Base-by-base conservation (phyloP, 2,329 filamentous ascomycete species). In the Ascochyta pisi region DNA sequence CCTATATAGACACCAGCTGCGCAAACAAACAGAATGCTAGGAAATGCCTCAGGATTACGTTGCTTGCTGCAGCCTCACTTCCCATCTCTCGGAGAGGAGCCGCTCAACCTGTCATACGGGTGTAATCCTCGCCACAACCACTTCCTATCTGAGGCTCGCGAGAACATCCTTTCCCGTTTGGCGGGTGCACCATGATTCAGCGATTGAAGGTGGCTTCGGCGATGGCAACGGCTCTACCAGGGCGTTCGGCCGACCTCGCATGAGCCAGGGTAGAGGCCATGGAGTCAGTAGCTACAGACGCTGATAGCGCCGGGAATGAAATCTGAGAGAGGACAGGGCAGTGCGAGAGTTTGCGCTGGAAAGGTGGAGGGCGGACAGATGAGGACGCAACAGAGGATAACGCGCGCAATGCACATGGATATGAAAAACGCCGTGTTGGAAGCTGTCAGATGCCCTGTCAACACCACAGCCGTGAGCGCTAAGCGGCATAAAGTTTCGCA, bases 371-470 rank as follows among this genome's bases (percentile, higher is more conserved):
- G 38, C 43, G 47, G 47, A 29, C 46, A 50, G 49, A 57, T 61
- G 54, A 54, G 49, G 49, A 56, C 56, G 39, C 49, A 38, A 52
- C 39, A 54, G 57, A 52, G 41, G 52, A 44, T 56, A 60, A 58
- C 57, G 35, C 57, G 54, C 57, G 54, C 53, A 49, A 35, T 58
- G 45, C 35, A 40, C 38, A 42, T 50, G 9, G 10, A 29, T 19
- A 29, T 4, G 50, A 29, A 33, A 50, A 27, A 48, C n/a, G 40
- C 46, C 44, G 58, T 58, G 45, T 15, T 58, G 31, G 33, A 50
- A 33, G 47, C 53, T 51, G 40, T 50, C 44, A 50, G 42, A 49
- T 50, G 47, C 35, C 46, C 34, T 27, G 57, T 42, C 44, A 37
- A 29, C 46, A 35, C 34, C 31, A 48, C 50, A 56, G 43, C 27